phyloP scores from a whole-genome alignment of 78 protist species.

The Blattamonas nauphoetae region DNA sequence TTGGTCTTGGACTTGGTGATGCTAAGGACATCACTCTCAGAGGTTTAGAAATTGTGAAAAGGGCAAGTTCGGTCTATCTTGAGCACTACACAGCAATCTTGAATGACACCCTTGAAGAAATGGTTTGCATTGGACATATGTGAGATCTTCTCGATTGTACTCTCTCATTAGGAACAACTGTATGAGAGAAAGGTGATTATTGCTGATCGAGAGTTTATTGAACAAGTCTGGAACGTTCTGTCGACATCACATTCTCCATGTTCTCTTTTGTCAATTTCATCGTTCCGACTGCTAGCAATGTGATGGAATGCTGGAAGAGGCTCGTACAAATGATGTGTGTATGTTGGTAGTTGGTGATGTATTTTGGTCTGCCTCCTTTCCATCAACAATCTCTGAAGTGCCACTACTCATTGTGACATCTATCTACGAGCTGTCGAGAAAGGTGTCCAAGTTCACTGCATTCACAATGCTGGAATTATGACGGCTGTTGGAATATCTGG shows the following conservation, averaged over 20 bases:
- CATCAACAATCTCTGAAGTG: background rate
- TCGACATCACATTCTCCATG: too few species aligned
- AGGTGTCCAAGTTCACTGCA: constrained; percentile 30
- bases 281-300: too few species aligned
- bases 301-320: constrained; percentile 70
- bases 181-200: constrained; percentile 57
- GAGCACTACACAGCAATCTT: constrained; percentile 92
- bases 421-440: constrained; percentile 68
- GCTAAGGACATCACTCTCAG: constrained; percentile 90
- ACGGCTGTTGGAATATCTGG: constrained; percentile 95
- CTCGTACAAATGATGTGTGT: constrained; percentile 52
- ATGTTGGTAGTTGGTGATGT: constrained; percentile 98
- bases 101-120: background rate
- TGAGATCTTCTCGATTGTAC: background rate
- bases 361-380: constrained; percentile 57
- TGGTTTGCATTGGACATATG: constrained; percentile 2
- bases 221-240: too few species aligned
- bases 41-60: constrained; percentile 81
- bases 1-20: constrained; percentile 96
- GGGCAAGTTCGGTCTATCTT: constrained; percentile 64
- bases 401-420: background rate
- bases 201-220: constrained; percentile 79
- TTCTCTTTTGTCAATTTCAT: constrained; percentile 40
- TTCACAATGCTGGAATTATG: constrained; percentile 98
- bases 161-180: constrained; percentile 38